These are phyloP conservation scores for Aspergillus campestris DNA, from an alignment of 495 filamentous ascomycete genomes.

Conservation along the genomic window DNA sequence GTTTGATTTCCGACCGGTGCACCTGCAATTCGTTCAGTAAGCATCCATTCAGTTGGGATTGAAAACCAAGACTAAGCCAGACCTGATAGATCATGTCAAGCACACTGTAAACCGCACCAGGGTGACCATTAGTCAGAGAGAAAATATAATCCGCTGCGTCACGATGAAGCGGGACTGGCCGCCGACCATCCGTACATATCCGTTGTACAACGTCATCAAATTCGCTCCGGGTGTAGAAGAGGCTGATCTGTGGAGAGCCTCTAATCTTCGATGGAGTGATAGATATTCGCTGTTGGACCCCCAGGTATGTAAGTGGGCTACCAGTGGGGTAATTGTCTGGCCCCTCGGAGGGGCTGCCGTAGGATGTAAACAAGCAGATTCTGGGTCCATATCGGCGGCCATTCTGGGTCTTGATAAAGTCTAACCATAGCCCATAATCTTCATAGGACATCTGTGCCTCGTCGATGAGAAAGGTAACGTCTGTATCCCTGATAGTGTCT, in stretches of 20 bases:
- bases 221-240: conserved; percentile 12
- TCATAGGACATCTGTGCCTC: conserved; percentile 14
- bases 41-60: background rate
- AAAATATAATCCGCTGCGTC: conserved; percentile 11
- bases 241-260: conserved; percentile 6
- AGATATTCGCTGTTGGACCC: conserved; percentile 6
- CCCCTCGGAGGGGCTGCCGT: conserved; percentile 9
- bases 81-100: too few relatives aligned
- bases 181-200: too few relatives aligned
- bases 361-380: conserved; percentile 15
- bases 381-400: conserved; percentile 5
- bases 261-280: background rate
- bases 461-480: conserved; percentile 13
- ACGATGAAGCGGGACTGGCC: conserved; percentile 1
- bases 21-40: conserved; percentile 2
- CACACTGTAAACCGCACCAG: conserved; percentile 13
- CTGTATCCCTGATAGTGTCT: background rate
- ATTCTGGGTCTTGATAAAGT: conserved; percentile 10
- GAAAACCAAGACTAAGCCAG: too few relatives aligned
- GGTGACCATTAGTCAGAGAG: conserved; percentile 14
- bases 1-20: conserved; percentile 4
- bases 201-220: conserved; percentile 9
- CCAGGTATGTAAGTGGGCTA: background rate
- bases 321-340: background rate
- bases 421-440: conserved; percentile 8